Percentiles rank a stretch among this genome's conserved stretches.
Conservation (phyloP, 148 eudicot species). For the Euryodendron excelsum region DNA sequence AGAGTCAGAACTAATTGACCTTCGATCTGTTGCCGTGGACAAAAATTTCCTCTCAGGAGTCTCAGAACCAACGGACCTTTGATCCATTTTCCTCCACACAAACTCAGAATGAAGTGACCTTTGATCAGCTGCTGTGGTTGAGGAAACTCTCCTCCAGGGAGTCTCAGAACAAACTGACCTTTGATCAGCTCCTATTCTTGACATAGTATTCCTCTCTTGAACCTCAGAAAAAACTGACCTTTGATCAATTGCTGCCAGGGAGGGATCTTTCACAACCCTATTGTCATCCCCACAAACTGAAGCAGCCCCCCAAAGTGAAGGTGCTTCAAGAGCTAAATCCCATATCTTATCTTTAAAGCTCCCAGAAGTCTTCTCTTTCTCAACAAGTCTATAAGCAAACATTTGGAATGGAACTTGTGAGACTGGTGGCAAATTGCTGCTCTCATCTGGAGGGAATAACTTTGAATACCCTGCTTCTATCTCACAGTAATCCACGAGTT, state of each 20-base stretch:
- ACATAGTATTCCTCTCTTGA: conserved; percentile 19
- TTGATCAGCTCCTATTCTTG: conserved; percentile 16
- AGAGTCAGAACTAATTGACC: not conserved
- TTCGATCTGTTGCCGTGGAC: conserved; percentile 10
- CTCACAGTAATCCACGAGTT: conserved; percentile 54
- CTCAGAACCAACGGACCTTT: conserved; percentile 6
- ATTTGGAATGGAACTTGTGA: conserved; percentile 61
- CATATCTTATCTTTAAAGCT: conserved; percentile 40
- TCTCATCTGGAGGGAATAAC: conserved; percentile 27
- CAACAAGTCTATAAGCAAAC: conserved; percentile 51
- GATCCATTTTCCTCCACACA: conserved; percentile 20
- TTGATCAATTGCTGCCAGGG: conserved; percentile 40
- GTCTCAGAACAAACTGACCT: conserved; percentile 42
- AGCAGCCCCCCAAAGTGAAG: conserved; percentile 24
- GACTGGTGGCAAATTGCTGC: conserved; percentile 23
- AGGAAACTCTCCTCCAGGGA: not conserved
- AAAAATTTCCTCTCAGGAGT: conserved; percentile 19
- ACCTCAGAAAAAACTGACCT: conserved; percentile 62
- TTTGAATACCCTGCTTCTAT: conserved; percentile 45
- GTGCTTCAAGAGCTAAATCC: conserved; percentile 44
- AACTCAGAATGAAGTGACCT: conserved; percentile 27
- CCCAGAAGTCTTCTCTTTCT: conserved; percentile 45
- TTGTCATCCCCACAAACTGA: conserved; percentile 17
- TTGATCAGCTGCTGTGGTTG: not conserved
- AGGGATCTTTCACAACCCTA: conserved; percentile 25